Evolutionary conservation across 208 protist species (phyloP).

Genomic region (Leptomonas seymouri): DNA sequence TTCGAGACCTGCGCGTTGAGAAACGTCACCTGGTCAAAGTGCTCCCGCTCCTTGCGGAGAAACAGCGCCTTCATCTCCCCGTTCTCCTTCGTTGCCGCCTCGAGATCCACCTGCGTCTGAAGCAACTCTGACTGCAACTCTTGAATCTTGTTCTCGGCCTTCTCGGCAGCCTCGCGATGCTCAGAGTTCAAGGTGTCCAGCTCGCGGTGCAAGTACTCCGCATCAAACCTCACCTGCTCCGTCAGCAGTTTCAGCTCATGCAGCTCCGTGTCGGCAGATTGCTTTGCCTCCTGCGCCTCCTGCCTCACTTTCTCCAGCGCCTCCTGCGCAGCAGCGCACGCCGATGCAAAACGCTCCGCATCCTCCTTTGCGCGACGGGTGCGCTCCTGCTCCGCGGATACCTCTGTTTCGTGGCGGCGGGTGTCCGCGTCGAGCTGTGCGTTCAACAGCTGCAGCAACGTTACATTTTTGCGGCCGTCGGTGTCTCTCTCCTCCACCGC

Average conservation of each 20-base stretch:
- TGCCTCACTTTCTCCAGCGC: conserved; percentile 46
- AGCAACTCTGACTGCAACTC: conserved; percentile 43
- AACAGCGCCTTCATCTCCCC: conserved; percentile 69
- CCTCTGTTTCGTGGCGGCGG: conserved; percentile 57
- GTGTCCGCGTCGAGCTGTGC: conserved; percentile 79
- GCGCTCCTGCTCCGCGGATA: conserved; percentile 55
- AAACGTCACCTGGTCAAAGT: conserved; percentile 89
- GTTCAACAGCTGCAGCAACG: conserved; percentile 87
- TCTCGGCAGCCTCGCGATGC: conserved; percentile 30
- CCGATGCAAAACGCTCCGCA: conserved; percentile 35
- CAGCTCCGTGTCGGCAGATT: conserved; percentile 43
- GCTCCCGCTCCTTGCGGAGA: conserved; percentile 66
- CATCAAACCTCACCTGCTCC: conserved; percentile 87
- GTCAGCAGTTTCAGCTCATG: conserved; percentile 77
- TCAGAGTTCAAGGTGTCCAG: conserved; percentile 55
- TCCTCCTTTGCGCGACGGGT: conserved; percentile 42
- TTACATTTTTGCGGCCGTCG: conserved; percentile 83
- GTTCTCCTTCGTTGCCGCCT: conserved; percentile 62
- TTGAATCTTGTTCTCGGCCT: conserved; percentile 34
- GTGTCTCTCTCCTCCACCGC: conserved; percentile 70
- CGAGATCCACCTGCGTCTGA: conserved; percentile 54
- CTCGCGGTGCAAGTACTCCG: conserved; percentile 75
- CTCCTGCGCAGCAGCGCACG: conserved; percentile 44
- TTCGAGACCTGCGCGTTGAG: conserved; percentile 89
- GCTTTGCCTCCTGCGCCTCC: conserved; percentile 45